Evolutionary conservation across 306 rosid species (phyloP), one percentile per base, ranked within the genome.

Genomic region (Ammopiptanthus mongolicus): DNA sequence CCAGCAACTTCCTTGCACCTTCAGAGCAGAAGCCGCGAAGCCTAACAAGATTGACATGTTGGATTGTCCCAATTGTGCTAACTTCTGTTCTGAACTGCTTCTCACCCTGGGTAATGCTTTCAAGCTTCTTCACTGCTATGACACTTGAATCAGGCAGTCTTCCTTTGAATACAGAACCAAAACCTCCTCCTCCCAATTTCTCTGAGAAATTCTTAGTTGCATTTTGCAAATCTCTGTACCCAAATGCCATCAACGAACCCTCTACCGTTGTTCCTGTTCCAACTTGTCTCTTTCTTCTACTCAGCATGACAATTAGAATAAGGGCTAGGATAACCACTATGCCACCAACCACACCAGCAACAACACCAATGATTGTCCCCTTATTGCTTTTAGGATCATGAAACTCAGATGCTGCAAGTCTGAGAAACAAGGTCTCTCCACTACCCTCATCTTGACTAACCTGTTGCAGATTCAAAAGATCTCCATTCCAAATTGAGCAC

Each of bases 11-110:
- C 75, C 63, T 87, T 37, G 74, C 48, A 1, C 96, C 96, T 67
- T 95, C 88, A 0, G 98, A 90, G 78, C 98, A 95, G 83, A 95
- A 95, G 0, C 97, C 98, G 0, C 91, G 91, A 39, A 91, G 98
- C 36, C 96, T 82, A 47, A 95, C 93, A 21, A 95, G 91, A 76
- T 91, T 91, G 46, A 94, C 97, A 68, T 91, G 97, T 68, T 91
- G 95, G 55, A 94, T 81, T 28, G 93, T 87, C 18, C 98, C 97
- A 22, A 91, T 91, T 15, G 98, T 91, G 74, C 93, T 83, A 31
- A 94, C 96, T 80, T 91, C 98, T 42, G 91, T 79, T 23, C 97
- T 70, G 50, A 94, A 91, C 67, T 91, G 97, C 87, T 90, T 91
- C 95, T 94, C 98, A 9, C 98, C 96, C 79, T 94, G 96, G 85